Evolutionary conservation across 2,329 filamentous ascomycete species (phyloP).

Genomic region (Lithohypha guttulata): DNA sequence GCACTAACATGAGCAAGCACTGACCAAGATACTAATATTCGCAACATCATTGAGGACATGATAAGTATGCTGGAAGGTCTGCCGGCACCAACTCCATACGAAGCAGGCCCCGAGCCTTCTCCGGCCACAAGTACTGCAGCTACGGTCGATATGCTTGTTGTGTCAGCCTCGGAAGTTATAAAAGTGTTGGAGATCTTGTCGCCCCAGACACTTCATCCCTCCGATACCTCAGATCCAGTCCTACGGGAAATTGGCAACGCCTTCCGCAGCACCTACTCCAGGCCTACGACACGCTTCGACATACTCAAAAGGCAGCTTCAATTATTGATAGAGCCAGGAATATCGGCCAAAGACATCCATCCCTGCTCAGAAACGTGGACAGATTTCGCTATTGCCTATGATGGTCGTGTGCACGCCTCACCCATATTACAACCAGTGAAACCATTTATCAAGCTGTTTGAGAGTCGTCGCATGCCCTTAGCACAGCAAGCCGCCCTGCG

Average conservation of each 20-base stretch:
- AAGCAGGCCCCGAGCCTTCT: not conserved
- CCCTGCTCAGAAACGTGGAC: conserved; percentile 19
- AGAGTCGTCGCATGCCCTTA: conserved; percentile 6
- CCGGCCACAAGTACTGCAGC: not conserved
- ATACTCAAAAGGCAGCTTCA: conserved; percentile 16
- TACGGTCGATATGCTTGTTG: conserved; percentile 6
- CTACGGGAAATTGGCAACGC: conserved; percentile 3
- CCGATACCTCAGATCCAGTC: conserved; percentile 45
- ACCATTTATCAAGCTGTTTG: not conserved
- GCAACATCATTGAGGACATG: conserved; percentile 9
- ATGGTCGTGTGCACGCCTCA: conserved; percentile 10
- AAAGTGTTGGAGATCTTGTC: conserved; percentile 40
- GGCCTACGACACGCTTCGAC: conserved; percentile 16
- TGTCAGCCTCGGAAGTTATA: conserved; percentile 19
- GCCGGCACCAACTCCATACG: conserved; percentile 13
- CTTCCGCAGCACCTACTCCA: conserved; percentile 9
- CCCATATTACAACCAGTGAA: not conserved
- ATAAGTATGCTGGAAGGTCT: conserved; percentile 15
- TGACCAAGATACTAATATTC: conserved; percentile 1
- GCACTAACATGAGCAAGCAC: not conserved
- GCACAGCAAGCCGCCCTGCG: conserved; percentile 17
- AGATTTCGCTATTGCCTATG: conserved; percentile 9
- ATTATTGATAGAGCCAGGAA: conserved; percentile 18
- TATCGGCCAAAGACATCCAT: conserved; percentile 18
- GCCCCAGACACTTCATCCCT: conserved; percentile 67